Base-by-base conservation (phyloP, 2,329 filamentous ascomycete species). In the Ascochyta pisi region DNA sequence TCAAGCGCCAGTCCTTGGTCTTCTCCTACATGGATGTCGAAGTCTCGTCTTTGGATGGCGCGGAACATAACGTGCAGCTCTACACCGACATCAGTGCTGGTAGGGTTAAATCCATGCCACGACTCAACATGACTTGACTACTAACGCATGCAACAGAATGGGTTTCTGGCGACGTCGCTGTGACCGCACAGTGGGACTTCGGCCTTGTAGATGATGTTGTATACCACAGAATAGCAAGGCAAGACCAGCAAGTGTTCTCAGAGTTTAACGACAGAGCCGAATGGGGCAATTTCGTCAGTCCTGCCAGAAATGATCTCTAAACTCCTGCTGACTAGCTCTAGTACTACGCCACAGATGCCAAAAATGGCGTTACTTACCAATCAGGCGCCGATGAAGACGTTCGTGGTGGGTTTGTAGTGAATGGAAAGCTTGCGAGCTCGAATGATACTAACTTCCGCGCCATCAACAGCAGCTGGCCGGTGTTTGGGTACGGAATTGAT, bases 261-360 rank as follows among this genome's bases (percentile, higher is more conserved):
- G 92, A 96, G 74, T 62, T 83, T 50, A 77, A 77, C 38, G 92
- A 96, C 67, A 87, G 88, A 40, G 84, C 89, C 1, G 91, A 96
- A 83, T 96, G 92, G 92, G 92, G 92, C 3, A 89, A 86, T 22
- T 75, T 96, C 52, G 74, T 71, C 84, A 90, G 74, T 91, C 95
- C 70, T 88, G 27, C 27, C 88, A 19, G 91, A 82, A 2, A 89
- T 90, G 19, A 37, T 82, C 87, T 68, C 84, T 84, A 19, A 79
- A 83, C 22, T 87, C 92, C 69, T 86, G 93, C 76, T 85, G 84
- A 60, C 90, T 89, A 23, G 86, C 85, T 19, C 89, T 90, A 8
- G 82, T 80, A 3, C 60, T 81, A 9, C 78, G 94, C 23, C 84
- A 91, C 50, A 84, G 86, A 61, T 79, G 82, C 73, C 7, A 61